Evolutionary conservation across 208 protist genomes (phyloP).

Genomic region (Sergeia podlipaevii): DNA sequence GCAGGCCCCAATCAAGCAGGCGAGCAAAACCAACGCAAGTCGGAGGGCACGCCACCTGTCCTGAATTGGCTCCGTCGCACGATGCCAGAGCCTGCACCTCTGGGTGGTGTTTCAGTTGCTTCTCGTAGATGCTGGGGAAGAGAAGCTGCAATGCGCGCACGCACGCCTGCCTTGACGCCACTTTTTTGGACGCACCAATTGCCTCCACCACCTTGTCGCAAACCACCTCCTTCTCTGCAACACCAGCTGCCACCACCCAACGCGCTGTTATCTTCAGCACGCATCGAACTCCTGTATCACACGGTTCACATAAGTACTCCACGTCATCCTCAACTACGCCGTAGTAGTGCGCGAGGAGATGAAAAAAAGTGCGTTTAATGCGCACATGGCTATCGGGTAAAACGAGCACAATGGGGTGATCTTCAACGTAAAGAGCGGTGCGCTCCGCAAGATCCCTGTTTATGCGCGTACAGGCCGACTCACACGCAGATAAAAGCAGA

Average conservation of each 20-base stretch:
- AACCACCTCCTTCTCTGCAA: background rate
- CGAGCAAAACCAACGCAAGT: conserved; percentile 34
- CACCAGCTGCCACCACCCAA: no score
- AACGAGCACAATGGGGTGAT: conserved; percentile 41
- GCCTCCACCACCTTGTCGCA: background rate
- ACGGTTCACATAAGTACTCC: no score
- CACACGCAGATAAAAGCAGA: no score
- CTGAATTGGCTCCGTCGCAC: conserved; percentile 17
- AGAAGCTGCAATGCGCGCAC: conserved; percentile 40
- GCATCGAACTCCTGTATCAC: no score
- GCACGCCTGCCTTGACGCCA: conserved; percentile 26
- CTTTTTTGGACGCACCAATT: conserved; percentile 28
- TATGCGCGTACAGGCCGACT: no score
- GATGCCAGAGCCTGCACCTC: conserved; percentile 38
- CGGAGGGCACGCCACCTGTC: conserved; percentile 27
- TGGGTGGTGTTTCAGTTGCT: conserved; percentile 58
- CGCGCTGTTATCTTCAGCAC: no score
- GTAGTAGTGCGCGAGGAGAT: conserved; percentile 58
- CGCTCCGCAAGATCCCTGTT: no score
- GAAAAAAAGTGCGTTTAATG: conserved; percentile 41
- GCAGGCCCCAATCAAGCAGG: conserved; percentile 33
- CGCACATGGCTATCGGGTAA: conserved; percentile 35
- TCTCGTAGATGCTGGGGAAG: conserved; percentile 55
- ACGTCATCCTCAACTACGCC: conserved; percentile 38
- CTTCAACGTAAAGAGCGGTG: conserved; percentile 13